phyloP scores from a whole-genome alignment of 306 rosid genomes.

The Myrica gale region DNA sequence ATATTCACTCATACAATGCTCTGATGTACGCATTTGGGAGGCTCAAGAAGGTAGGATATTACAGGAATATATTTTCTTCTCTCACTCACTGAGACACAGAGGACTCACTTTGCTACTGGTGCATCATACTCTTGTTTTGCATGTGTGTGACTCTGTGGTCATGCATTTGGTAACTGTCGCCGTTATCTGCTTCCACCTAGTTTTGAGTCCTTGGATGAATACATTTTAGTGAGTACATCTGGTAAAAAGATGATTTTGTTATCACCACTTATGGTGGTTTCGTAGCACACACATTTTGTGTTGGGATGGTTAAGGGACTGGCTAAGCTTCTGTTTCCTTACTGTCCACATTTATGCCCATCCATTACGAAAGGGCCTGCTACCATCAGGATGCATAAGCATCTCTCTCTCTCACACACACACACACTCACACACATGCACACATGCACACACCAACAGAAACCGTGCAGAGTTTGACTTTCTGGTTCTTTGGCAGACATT shows the following conservation, averaged over 20 bases:
- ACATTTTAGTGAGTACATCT: not conserved
- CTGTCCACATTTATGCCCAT: not conserved
- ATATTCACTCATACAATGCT: slow-evolving; percentile 90
- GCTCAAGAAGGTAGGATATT: slow-evolving; percentile 71
- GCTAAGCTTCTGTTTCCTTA: slow-evolving; percentile 7
- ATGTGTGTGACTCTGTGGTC: not conserved
- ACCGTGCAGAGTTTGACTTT: slow-evolving; percentile 16
- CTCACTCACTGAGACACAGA: slow-evolving; percentile 1
- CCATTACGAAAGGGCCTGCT: not conserved
- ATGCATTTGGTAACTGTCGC: not conserved
- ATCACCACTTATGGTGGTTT: not conserved
- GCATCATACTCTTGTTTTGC: not conserved
- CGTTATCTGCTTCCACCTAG: slow-evolving; percentile 9
- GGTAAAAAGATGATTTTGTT: too few species aligned
- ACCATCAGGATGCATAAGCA: too few species aligned
- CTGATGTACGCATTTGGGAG: slow-evolving; percentile 83
- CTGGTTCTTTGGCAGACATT: slow-evolving; percentile 52
- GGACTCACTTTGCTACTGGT: not conserved
- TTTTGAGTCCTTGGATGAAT: not conserved
- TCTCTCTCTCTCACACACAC: not conserved
- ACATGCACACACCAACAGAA: not conserved
- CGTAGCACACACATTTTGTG: not conserved
- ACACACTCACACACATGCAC: not conserved
- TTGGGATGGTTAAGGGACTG: not conserved
- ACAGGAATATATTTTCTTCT: slow-evolving; percentile 3